Percentiles rank a stretch among this genome's conserved stretches.
These are phyloP conservation scores for Cercospora sojina DNA, from an alignment of 2,329 filamentous ascomycete genomes.

Conservation along the genomic window DNA sequence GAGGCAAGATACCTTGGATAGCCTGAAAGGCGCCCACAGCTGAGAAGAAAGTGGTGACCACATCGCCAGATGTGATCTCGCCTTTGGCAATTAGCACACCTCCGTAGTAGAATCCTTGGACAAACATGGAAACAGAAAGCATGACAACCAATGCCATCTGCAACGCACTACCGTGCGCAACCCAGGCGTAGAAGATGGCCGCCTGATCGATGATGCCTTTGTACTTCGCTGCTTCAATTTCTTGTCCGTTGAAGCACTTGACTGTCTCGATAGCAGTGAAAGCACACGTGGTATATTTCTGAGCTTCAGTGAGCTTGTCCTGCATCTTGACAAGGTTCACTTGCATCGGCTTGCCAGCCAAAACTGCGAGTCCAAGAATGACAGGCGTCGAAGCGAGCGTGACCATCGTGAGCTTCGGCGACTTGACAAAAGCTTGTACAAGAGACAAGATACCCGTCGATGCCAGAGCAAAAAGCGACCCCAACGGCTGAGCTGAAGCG, in stretches of 20 bases:
- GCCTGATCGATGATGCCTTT: constrained; percentile 56
- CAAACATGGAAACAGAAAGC: constrained; percentile 75
- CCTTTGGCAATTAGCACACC: constrained; percentile 64
- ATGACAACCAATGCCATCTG: constrained; percentile 74
- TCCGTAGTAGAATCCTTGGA: constrained; percentile 88
- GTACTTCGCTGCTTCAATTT: constrained; percentile 68
- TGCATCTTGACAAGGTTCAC: constrained; percentile 69
- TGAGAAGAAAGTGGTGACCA: constrained; percentile 83
- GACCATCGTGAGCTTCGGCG: constrained; percentile 80
- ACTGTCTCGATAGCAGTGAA: constrained; percentile 77
- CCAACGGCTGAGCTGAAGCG: constrained; percentile 76
- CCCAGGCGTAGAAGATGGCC: constrained; percentile 62
- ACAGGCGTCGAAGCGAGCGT: constrained; percentile 72
- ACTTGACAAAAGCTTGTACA: constrained; percentile 70
- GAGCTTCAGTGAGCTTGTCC: constrained; percentile 63
- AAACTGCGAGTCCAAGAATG: constrained; percentile 59
- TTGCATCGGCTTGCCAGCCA: constrained; percentile 62
- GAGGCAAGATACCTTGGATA: constrained; percentile 70
- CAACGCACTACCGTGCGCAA: constrained; percentile 66
- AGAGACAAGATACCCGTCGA: constrained; percentile 67
- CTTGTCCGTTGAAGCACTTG: constrained; percentile 78
- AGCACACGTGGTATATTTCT: constrained; percentile 69
- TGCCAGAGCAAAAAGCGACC: constrained; percentile 63
- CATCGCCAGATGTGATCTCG: constrained; percentile 59
- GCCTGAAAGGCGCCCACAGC: constrained; percentile 74